These are phyloP conservation scores for Ophiocordyceps sinensis DNA, from an alignment of 2,329 filamentous ascomycete genomes.

Conservation along the genomic window DNA sequence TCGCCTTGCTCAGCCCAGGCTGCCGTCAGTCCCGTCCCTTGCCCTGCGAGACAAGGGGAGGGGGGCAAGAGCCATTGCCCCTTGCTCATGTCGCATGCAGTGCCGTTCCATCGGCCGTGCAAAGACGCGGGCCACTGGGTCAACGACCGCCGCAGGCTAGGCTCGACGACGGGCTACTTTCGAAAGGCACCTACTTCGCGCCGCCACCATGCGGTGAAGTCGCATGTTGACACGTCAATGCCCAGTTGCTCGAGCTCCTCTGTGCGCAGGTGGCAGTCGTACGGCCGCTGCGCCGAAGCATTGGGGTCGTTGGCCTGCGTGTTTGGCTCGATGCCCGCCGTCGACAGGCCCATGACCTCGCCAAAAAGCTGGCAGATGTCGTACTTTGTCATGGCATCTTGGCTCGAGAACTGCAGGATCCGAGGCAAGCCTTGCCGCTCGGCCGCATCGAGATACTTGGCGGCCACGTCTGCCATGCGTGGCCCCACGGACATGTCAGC, in stretches of 20 bases:
- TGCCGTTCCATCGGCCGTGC: no score
- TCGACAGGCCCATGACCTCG: constrained; percentile 62
- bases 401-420: constrained; percentile 73
- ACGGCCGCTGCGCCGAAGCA: constrained; percentile 62
- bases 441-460: constrained; percentile 45
- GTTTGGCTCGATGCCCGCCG: constrained; percentile 54
- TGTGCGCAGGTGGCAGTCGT: constrained; percentile 78
- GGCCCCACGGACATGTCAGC: neutral
- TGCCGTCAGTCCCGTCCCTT: no score
- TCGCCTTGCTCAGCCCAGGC: no score
- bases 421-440: constrained; percentile 43
- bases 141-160: neutral
- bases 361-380: constrained; percentile 69
- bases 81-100: no score
- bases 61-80: no score
- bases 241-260: constrained; percentile 56
- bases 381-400: constrained; percentile 80
- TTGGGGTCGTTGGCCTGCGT: constrained; percentile 58
- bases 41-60: no score
- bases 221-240: constrained; percentile 57
- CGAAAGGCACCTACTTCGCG: constrained; percentile 45
- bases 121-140: no score
- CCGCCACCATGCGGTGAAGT: constrained; percentile 74
- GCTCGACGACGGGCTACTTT: constrained; percentile 21
- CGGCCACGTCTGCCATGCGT: constrained; percentile 46